Base-by-base conservation (phyloP, 2,329 filamentous ascomycete species). In the Blastomyces parvus region DNA sequence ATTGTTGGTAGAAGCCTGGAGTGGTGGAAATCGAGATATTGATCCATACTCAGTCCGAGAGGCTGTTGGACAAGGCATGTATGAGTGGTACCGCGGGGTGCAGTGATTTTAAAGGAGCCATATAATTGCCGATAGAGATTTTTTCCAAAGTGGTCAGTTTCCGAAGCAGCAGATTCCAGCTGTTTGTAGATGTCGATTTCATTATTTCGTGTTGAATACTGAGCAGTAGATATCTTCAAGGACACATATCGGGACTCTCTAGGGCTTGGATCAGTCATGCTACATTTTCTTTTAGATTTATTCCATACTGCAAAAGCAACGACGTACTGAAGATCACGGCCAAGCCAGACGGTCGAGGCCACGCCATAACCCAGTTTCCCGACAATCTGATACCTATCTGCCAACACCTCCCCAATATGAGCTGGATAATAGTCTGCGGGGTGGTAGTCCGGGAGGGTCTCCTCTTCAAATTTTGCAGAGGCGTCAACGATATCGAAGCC, bases 81-180 rank as follows among this genome's bases (percentile, higher is more conserved):
- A 63, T 66, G 63, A 0, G 44, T 61, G 27, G 46, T 48, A 48
- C 46, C 59, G 42, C 55, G 61, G 9, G 67, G 66, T 14, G 67
- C 67, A 22, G 65, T 59, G 55, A 74, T 63, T 4, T 67, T 44
- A 63, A 74, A 74, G n/a, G 65, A 60, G 59, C 71, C 69, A 36
- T 69, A 66, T 27, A 70, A 42, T 11, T 57, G 64, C 14, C 71
- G 70, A 55, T 73, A 62, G 55, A 64, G 60, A 44, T 46, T 59
- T 48, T 58, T 60, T n/a, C 67, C 70, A 14, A 67, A 63, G 58
- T 70, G 68, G 53, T 59, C 56, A 33, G 66, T 33, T 40, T 65
- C 53, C 50, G 27, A 59, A 38, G 46, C 40, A 53, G 40, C 58
- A 44, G 30, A 59, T 36, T 62, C 63, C 8, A 73, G 53, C 65